These are phyloP conservation scores for Pichia cabralensis DNA, from an alignment of 805 yeast genomes.

Conservation along the genomic window DNA sequence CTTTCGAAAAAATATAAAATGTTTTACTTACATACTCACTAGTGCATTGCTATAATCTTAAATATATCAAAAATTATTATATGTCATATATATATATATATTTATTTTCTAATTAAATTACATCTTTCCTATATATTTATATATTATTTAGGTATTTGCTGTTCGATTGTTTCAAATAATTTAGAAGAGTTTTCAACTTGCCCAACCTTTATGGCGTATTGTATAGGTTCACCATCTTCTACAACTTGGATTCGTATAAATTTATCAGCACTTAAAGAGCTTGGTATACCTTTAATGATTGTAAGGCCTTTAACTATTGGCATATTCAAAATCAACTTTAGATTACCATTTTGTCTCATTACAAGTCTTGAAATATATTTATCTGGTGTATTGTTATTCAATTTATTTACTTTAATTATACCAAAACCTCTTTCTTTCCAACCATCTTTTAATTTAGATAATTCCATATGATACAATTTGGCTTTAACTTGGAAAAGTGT, in stretches of 20 bases:
- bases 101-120: no score
- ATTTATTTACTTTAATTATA: slow-evolving; percentile 61
- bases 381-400: slow-evolving; percentile 20
- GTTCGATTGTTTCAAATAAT: slow-evolving; percentile 41
- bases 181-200: slow-evolving; percentile 50
- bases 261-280: slow-evolving; percentile 76
- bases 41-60: no score
- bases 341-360: slow-evolving; percentile 84
- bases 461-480: slow-evolving; percentile 66
- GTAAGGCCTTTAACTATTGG: slow-evolving; percentile 55
- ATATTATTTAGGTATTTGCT: slow-evolving; percentile 21
- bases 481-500: slow-evolving; percentile 62
- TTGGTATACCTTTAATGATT: slow-evolving; percentile 70
- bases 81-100: no score
- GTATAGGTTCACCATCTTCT: slow-evolving; percentile 57
- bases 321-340: slow-evolving; percentile 72
- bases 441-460: slow-evolving; percentile 56
- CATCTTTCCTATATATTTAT: background rate
- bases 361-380: slow-evolving; percentile 53
- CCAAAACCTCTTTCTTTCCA: slow-evolving; percentile 98
- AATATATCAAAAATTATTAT: no score
- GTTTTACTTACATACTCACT: no score
- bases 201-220: slow-evolving; percentile 71
- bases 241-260: slow-evolving; percentile 68
- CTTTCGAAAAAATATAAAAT: slow-evolving; percentile 39